Evolutionary conservation across 2,329 filamentous ascomycete genomes (phyloP).

Genomic region (Cryphonectria japonica): DNA sequence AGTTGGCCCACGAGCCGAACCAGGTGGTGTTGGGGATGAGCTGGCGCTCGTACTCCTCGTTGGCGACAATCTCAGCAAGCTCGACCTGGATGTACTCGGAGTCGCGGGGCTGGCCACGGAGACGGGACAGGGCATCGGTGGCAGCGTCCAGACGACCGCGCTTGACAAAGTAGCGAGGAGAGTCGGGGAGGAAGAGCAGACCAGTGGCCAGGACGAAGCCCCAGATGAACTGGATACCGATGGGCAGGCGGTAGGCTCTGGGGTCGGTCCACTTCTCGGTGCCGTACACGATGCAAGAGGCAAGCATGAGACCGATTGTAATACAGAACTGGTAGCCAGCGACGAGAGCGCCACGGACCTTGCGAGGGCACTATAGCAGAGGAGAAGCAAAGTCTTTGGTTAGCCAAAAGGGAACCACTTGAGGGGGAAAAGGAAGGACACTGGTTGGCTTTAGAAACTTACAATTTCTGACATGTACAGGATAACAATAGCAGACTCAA

Average conservation of each 20-base stretch:
- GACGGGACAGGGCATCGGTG: conserved; percentile 61
- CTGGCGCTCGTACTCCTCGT: conserved; percentile 81
- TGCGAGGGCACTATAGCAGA: conserved; percentile 56
- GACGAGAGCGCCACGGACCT: conserved; percentile 78
- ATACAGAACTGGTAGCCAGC: conserved; percentile 84
- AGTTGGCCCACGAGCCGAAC: conserved; percentile 69
- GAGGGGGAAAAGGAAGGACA: neutral
- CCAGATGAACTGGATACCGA: conserved; percentile 80
- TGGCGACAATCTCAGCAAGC: conserved; percentile 84
- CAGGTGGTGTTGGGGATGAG: conserved; percentile 68
- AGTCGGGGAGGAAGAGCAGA: conserved; percentile 79
- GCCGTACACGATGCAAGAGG: conserved; percentile 74
- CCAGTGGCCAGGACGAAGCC: conserved; percentile 74
- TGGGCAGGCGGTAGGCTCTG: conserved; percentile 78
- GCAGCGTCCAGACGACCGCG: conserved; percentile 71
- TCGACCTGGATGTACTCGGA: conserved; percentile 79
- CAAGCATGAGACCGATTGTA: conserved; percentile 77
- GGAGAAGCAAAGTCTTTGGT: conserved; percentile 19
- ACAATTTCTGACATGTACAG: conserved; percentile 86
- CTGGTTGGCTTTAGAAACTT: conserved; percentile 35
- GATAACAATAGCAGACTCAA: conserved; percentile 79
- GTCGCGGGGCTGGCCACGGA: conserved; percentile 74
- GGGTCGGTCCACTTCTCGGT: conserved; percentile 65
- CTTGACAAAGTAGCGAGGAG: conserved; percentile 84
- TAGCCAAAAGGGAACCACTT: neutral